Base-by-base conservation (phyloP, 2,329 filamentous ascomycete genomes). In the Neonectria faginata region DNA sequence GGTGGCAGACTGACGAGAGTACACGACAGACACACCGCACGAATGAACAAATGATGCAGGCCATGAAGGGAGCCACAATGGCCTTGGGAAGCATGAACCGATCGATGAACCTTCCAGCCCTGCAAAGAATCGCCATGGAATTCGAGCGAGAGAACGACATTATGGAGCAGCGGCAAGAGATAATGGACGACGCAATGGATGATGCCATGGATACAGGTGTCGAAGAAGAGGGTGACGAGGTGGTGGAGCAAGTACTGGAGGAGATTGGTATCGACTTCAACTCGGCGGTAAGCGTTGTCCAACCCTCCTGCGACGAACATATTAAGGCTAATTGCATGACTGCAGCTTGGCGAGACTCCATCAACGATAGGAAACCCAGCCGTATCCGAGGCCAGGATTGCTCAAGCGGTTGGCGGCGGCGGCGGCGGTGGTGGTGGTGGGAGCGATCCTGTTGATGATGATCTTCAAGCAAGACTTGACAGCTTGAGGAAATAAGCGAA, bases 41-140 rank as follows among this genome's bases (percentile, higher is more conserved):
- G 71, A 99, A 99, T 80, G 96, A 99, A 79, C 95, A 98, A 81
- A 99, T 99, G 96, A 97, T 97, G 94, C 93, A 97, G 80, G 96
- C 94, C 9, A 98, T 99, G 96, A 99, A 97, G 81, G 96, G 96
- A 36, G 96, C 96, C 5, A 98, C 96, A 1, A 90, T 91, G 80
- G 90, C 97, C 3, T 84, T 99, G 8, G 94, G 94, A 59, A 97
- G 92, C 82, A 99, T 99, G 96, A 99, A 99, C 80, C 88, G 92
- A 69, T 93, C 93, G 68, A 98, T 98, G 94, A 98, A 99, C 77
- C 88, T 99, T 3, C 96, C 96, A 0, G 94, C 94, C 18, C 84
- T 99, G 36, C 95, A 98, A 79, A 89, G 95, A 62, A 99, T 99
- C 77, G 95, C 96, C 20, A 97, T 97, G 94, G 96, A 99, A 76